A percentile compares a stretch with the other conserved stretches of the same genome.
These are phyloP conservation scores for Mycena floridula DNA, from an alignment of 768 basidiomycete species.

Conservation along the genomic window DNA sequence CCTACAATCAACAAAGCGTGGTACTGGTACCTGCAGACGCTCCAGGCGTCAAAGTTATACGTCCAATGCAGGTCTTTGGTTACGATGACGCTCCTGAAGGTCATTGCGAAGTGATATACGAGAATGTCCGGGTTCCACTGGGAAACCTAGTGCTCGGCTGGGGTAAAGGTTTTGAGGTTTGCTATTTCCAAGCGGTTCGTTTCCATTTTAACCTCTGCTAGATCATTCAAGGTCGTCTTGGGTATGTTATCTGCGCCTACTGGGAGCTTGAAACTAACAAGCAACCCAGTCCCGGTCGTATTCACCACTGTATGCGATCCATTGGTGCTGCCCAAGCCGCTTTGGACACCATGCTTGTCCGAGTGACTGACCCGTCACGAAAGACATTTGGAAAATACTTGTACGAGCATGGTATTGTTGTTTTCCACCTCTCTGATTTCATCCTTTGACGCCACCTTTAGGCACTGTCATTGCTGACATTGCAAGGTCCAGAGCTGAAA, in stretches of 20 bases:
- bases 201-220: conserved; percentile 13
- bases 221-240: conserved; percentile 95
- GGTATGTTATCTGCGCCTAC: conserved; percentile 36
- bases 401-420: conserved; percentile 73
- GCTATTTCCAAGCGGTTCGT: conserved; percentile 3
- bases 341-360: conserved; percentile 80
- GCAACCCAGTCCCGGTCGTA: conserved; percentile 85
- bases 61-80: conserved; percentile 92
- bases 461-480: conserved; percentile 89
- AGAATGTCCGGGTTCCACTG: conserved; percentile 87
- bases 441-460: conserved; percentile 25
- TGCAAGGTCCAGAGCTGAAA: conserved; percentile 88
- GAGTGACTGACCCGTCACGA: conserved; percentile 86
- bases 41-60: conserved; percentile 81
- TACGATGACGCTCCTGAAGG: conserved; percentile 96
- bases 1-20: conserved; percentile 85
- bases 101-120: conserved; percentile 92
- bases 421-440: background rate
- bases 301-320: conserved; percentile 97
- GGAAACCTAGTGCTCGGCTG: conserved; percentile 83
- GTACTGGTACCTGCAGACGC: conserved; percentile 89
- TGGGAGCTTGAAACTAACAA: no score
- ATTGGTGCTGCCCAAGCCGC: conserved; percentile 85
- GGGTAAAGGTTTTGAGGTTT: conserved; percentile 91
- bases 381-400: conserved; percentile 94